phyloP scores from a whole-genome alignment of 345 rosid species.

The Sisymbrium irio region DNA sequence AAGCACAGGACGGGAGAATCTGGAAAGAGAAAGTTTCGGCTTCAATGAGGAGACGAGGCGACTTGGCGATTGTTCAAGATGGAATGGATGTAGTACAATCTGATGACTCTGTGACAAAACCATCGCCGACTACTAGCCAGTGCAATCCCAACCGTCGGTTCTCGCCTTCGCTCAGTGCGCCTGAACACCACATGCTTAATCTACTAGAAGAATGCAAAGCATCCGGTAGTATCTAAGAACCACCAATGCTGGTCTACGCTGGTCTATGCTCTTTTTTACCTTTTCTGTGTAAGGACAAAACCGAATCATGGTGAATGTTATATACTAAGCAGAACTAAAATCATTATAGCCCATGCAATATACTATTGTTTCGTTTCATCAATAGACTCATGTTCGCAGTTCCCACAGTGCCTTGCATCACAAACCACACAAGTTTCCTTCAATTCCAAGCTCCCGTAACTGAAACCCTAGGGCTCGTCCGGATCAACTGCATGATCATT shows the following conservation, averaged over 20 bases:
- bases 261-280: not conserved
- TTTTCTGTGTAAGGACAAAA: slow-evolving; percentile 21
- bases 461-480: not conserved
- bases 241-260: slow-evolving; percentile 11
- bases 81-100: slow-evolving; percentile 48
- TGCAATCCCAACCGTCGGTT: slow-evolving; percentile 41
- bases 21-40: slow-evolving; percentile 89
- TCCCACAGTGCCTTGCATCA: not conserved
- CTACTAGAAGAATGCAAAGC: slow-evolving; percentile 75
- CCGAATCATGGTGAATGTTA: slow-evolving; percentile 6
- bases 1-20: slow-evolving; percentile 70
- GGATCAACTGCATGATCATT: not conserved
- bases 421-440: slow-evolving; percentile 6
- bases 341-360: not conserved
- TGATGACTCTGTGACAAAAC: slow-evolving; percentile 33
- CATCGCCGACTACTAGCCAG: slow-evolving; percentile 33
- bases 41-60: slow-evolving; percentile 55
- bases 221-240: slow-evolving; percentile 50
- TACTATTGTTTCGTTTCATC: not conserved
- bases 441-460: not conserved
- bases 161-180: slow-evolving; percentile 83
- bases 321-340: not conserved
- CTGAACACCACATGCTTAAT: slow-evolving; percentile 67
- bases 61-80: slow-evolving; percentile 63
- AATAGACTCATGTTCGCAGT: not conserved